A percentile compares a stretch with the other conserved stretches of the same genome.
Evolutionary conservation across 106 monocot genomes (phyloP).

Genomic region (Gastrodia elata): DNA sequence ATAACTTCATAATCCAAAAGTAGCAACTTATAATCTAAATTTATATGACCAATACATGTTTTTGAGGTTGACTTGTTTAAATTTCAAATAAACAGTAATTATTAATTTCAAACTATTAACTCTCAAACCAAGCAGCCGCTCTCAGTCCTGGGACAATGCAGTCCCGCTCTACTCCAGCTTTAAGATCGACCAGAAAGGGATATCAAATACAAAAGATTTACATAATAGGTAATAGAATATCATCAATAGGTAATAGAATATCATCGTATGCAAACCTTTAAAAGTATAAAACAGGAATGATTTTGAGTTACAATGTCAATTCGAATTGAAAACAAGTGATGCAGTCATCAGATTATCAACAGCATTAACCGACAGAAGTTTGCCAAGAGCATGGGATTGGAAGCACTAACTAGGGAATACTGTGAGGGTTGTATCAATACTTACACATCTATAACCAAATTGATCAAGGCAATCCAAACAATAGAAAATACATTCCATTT

Average conservation of each 20-base stretch:
- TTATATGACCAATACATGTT: neutral
- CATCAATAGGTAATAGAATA: neutral
- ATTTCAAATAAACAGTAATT: neutral
- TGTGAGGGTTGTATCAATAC: neutral
- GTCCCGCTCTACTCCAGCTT: neutral
- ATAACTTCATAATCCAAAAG: neutral
- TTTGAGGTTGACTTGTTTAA: neutral
- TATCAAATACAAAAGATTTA: neutral
- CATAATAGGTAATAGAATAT: neutral
- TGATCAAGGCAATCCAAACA: neutral
- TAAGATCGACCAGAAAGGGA: neutral
- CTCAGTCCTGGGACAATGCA: neutral
- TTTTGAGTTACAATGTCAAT: neutral
- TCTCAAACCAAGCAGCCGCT: neutral
- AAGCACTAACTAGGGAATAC: neutral
- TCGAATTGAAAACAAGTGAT: neutral
- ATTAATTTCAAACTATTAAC: neutral
- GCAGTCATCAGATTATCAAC: neutral
- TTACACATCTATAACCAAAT: neutral
- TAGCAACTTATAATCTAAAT: neutral
- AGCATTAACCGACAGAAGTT: neutral
- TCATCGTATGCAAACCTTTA: neutral
- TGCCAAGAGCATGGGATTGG: neutral
- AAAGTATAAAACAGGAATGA: neutral
- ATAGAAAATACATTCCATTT: neutral